Base-by-base conservation (phyloP, 768 basidiomycete genomes). In the Auricularia auricula-judae region DNA sequence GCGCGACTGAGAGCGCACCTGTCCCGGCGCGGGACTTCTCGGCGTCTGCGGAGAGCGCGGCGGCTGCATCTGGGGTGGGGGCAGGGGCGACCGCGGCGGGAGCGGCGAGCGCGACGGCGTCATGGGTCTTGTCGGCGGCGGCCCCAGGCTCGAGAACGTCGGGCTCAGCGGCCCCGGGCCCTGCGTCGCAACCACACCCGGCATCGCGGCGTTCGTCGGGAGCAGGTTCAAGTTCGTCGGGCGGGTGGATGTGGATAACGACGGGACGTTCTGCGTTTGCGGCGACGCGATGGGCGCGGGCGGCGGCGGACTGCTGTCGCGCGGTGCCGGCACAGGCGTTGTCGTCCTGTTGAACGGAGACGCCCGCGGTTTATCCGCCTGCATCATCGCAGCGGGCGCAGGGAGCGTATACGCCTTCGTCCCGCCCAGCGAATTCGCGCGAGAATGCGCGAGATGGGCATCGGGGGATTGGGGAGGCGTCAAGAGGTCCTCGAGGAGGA, bases 401-500 rank as follows among this genome's bases (percentile, higher is more conserved):
- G 56, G 56, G 11, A 59, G 34, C 23, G 56, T 59, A 35, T 33
- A 59, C 2, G 56, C 34, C 23, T 59, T 59, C 29, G 29, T 59
- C 4, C 56, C 56, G 56, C 56, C 56, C 7, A 59, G 56, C 7
- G 56, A 59, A 14, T 35, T 35, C 5, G 56, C 29, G 29, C 56
- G 56, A 12, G 56, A 59, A 18, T 59, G 56, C 18, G 56, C 56
- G 10, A 33, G 23, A 33, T 59, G 29, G 4, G 56, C 56, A 1
- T 59, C 56, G 14, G 56, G 56, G 5, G 62, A 36, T 3, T 43
- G 18, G 3, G 67, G 67, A 10, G 64, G 33, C 35, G 61, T 67
- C 4, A 91, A 79, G 3, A 89, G 77, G n/a, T 82, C 80, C 39
- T 91, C 86, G n/a, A 98, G 79, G n/a, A 96, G 79, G 77, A 88